A percentile compares a stretch with the other conserved stretches of the same genome.
Conservation (phyloP, 805 yeast species). For the Wickerhamiella alocasiicola region DNA sequence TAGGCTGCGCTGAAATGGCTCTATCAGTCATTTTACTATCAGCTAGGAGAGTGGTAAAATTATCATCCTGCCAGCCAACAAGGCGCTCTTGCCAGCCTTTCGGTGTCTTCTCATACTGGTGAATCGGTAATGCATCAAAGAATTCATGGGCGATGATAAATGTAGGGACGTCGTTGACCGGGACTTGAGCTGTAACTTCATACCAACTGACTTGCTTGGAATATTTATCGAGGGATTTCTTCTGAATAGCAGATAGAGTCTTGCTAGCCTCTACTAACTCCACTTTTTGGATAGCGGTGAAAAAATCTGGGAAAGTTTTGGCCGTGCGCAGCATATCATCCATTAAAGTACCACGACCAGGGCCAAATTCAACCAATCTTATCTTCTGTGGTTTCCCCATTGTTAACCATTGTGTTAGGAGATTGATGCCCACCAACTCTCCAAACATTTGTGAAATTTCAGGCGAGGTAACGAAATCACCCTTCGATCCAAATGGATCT, state of each 20-base stretch:
- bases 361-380: constrained; percentile 65
- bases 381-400: constrained; percentile 42
- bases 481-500: constrained; percentile 55
- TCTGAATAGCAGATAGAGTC: constrained; percentile 47
- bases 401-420: constrained; percentile 37
- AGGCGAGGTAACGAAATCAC: constrained; percentile 78
- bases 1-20: constrained; percentile 19
- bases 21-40: constrained; percentile 9
- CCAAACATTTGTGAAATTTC: constrained; percentile 83
- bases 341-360: constrained; percentile 74
- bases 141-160: constrained; percentile 75
- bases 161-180: constrained; percentile 34
- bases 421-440: constrained; percentile 70
- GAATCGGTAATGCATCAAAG: constrained; percentile 75
- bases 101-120: constrained; percentile 44
- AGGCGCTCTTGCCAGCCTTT: constrained; percentile 67
- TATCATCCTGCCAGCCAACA: constrained; percentile 39
- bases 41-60: constrained; percentile 15
- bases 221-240: constrained; percentile 39
- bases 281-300: constrained; percentile 28
- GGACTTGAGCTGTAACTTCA: constrained; percentile 25
- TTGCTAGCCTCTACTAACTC: constrained; percentile 62
- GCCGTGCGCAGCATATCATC: constrained; percentile 40
- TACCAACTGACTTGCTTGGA: constrained; percentile 36
- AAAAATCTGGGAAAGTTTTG: constrained; percentile 26